A percentile compares a stretch with the other conserved stretches of the same genome.
These are phyloP conservation scores for Ailanthus altissimus DNA, from an alignment of 345 rosid species.

Conservation along the genomic window DNA sequence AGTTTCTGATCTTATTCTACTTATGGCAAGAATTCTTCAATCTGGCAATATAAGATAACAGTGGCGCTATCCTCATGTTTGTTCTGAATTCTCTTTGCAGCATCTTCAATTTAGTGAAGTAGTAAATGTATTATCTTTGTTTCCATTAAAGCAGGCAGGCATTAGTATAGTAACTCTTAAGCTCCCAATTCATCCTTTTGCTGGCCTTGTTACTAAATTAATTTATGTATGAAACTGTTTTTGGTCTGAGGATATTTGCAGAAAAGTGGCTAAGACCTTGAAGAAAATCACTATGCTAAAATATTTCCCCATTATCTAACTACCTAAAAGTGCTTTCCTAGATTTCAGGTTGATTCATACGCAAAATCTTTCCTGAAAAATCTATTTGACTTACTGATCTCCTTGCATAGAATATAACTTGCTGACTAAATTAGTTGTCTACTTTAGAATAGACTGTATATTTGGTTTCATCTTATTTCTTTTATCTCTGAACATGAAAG, in stretches of 20 bases:
- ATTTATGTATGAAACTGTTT: no score
- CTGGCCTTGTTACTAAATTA: no score
- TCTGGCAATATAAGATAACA: no score
- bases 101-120: no score
- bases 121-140: no score
- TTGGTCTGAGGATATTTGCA: background rate
- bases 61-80: no score
- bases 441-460: background rate
- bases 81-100: no score
- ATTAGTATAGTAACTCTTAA: no score
- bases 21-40: no score
- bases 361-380: background rate
- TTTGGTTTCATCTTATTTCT: background rate
- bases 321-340: background rate
- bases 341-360: background rate
- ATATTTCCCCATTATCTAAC: background rate
- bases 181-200: no score
- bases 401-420: background rate
- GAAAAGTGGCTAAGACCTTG: background rate
- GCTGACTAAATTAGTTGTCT: background rate
- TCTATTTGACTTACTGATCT: background rate
- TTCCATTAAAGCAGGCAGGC: no score
- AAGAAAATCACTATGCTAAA: background rate
- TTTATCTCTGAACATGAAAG: slow-evolving; percentile 25
- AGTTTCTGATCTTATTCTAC: no score